phyloP scores from a whole-genome alignment of 257 asterid species.

The Eucommia ulmoides region DNA sequence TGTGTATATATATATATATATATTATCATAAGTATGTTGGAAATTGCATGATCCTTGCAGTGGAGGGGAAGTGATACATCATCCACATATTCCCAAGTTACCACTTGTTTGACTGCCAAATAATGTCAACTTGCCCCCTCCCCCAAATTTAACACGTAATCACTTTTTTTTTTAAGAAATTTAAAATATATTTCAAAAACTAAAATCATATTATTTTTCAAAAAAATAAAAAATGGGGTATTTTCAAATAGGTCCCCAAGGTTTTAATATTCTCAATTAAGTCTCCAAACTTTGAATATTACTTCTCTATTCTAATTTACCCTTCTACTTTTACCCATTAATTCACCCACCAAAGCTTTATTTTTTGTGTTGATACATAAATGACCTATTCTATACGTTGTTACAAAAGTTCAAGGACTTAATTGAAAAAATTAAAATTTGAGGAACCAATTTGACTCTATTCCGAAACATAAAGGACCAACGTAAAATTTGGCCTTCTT shows the following conservation, averaged over 20 bases:
- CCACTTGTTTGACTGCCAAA: conserved; percentile 12
- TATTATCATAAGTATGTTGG: too few relatives aligned
- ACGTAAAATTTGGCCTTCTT: neutral
- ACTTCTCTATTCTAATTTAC: too few relatives aligned
- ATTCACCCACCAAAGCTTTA: too few relatives aligned
- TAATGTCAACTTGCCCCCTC: conserved; percentile 14
- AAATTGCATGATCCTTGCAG: conserved; percentile 37
- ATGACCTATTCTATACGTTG: neutral
- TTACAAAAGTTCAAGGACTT: neutral
- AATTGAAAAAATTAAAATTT: too few relatives aligned
- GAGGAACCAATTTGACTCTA: neutral
- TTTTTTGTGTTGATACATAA: neutral
- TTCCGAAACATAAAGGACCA: too few relatives aligned
- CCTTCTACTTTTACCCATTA: too few relatives aligned
- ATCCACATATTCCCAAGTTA: neutral
- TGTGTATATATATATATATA: too few relatives aligned
- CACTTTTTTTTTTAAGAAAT: too few relatives aligned
- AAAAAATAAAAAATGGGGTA: neutral
- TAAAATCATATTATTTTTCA: neutral
- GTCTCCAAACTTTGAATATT: too few relatives aligned
- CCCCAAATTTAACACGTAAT: too few relatives aligned
- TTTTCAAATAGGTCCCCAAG: neutral
- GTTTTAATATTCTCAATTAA: neutral
- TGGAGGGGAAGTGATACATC: neutral
- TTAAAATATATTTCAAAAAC: too few relatives aligned